Base-by-base conservation (phyloP, 2,329 filamentous ascomycete species). In the Colletotrichum tabaci region DNA sequence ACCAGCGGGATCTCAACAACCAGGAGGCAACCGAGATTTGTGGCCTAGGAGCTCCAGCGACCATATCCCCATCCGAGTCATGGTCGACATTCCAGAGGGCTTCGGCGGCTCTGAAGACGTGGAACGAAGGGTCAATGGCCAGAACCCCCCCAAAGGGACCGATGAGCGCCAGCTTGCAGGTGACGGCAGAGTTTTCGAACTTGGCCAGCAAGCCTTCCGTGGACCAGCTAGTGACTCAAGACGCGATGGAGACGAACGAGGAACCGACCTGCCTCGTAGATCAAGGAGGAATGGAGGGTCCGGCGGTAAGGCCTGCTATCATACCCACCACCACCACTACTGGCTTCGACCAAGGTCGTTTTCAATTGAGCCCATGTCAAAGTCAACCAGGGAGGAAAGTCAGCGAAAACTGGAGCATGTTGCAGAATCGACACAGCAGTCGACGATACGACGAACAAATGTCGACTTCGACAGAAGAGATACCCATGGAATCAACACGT, bases 291-390 rank as follows among this genome's bases (percentile, higher is more conserved):
- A 66, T 18, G n/a, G n/a, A 40, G 57, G 13, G n/a, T 26, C 16
- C 21, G 52, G 74, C 61, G 75, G 74, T 23, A 47, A 76, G 73
- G 76, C 87, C 74, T 89, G 88, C 75, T 74, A 89, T 69, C 88
- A 90, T 77, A 88, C 86, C 74, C 89, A 91, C 75, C 88, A 91
- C 75, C 88, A 90, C 78, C 88, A 90, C 81, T 90, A 90, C 82
- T 90, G 88, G 88, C 73, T 86, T 74, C 81, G 82, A 67, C 80
- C 84, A 47, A 77, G 69, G 23, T 58, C 58, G 2, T 71, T 44
- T 35, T 46, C 47, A 15, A 40, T 47, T 18, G 69, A 71, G 30
- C 52, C 58, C 49, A 52, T 68, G n/a, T 10, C 58, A n/a, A 42
- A 30, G 26, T 15, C 52, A n/a, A 44, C 46, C 2, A 57, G 16